phyloP scores from a whole-genome alignment of 345 rosid genomes.

The Conringia planisiliqua region DNA sequence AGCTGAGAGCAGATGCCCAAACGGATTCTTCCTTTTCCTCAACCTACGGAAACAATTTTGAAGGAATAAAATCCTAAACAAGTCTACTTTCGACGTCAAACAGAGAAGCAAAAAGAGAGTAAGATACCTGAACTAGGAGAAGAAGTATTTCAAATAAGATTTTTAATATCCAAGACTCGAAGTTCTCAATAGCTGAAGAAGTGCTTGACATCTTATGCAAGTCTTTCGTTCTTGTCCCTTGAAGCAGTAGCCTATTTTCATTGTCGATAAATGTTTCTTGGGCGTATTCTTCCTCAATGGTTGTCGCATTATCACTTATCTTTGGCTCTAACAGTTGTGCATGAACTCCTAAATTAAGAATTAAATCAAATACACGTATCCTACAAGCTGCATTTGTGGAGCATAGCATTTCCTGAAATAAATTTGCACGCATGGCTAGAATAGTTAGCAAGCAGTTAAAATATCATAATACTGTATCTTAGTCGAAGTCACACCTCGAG shows the following conservation, averaged over 20 bases:
- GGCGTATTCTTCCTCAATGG: conserved; percentile 76
- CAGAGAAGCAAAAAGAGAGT: conserved; percentile 10
- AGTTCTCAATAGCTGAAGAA: conserved; percentile 64
- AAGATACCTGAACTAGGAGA: conserved; percentile 84
- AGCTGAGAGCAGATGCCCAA: conserved; percentile 96
- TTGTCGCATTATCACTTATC: conserved; percentile 58
- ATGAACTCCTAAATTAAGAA: conserved; percentile 97
- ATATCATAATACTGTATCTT: conserved; percentile 5
- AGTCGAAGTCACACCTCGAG: conserved; percentile 63
- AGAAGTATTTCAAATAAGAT: conserved; percentile 88
- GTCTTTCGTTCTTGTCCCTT: conserved; percentile 51
- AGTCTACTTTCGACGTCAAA: conserved; percentile 8
- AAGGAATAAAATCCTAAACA: conserved; percentile 19
- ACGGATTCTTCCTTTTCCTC: conserved; percentile 90
- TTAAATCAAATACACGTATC: conserved; percentile 91
- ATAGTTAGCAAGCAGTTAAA: conserved; percentile 30
- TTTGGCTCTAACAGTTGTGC: conserved; percentile 90
- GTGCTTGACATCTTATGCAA: conserved; percentile 45
- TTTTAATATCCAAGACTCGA: conserved; percentile 92
- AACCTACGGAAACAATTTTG: conserved; percentile 43
- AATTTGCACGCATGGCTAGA: conserved; percentile 7
- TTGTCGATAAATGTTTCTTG: conserved; percentile 64
- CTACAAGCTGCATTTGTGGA: conserved; percentile 75
- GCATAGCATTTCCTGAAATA: conserved; percentile 85
- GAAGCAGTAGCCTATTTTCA: conserved; percentile 50